Conservation (phyloP, 2,329 filamentous ascomycete genomes). For the Fusarium nisikadoi region DNA sequence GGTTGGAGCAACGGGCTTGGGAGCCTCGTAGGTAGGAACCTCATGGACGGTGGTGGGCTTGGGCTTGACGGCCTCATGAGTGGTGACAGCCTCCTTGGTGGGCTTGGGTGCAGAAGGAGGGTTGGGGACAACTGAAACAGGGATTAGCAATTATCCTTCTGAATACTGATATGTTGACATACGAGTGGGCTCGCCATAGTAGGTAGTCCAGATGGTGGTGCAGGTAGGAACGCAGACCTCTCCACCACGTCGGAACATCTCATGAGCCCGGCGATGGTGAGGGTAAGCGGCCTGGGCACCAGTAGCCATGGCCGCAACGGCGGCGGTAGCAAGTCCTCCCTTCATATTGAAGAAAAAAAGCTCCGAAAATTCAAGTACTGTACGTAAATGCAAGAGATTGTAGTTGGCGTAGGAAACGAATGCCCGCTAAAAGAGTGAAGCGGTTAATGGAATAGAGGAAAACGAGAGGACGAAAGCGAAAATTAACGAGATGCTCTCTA, state of each 20-base stretch:
- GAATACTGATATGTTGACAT: constrained; percentile 47
- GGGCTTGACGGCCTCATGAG: constrained; percentile 24
- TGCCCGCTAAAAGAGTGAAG: constrained; percentile 92
- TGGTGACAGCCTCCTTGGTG: constrained; percentile 25
- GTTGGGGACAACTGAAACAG: constrained; percentile 52
- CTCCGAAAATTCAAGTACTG: constrained; percentile 36
- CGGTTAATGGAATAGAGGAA: constrained; percentile 63
- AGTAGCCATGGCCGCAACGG: constrained; percentile 68
- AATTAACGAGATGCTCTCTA: constrained; percentile 56
- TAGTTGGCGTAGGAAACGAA: constrained; percentile 63
- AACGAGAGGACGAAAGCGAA: constrained; percentile 64
- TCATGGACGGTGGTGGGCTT: constrained; percentile 24
- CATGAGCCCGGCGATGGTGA: constrained; percentile 72
- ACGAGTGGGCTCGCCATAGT: constrained; percentile 75
- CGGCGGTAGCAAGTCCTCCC: constrained; percentile 73
- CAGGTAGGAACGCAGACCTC: constrained; percentile 70
- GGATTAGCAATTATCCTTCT: constrained; percentile 29
- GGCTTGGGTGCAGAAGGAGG: constrained; percentile 46
- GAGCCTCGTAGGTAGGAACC: constrained; percentile 21
- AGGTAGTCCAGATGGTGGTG: constrained; percentile 78
- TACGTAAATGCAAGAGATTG: constrained; percentile 29
- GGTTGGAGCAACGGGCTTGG: constrained; percentile 40
- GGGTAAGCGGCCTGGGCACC: constrained; percentile 65
- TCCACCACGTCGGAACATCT: constrained; percentile 64
- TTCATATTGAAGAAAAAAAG: constrained; percentile 71